Conservation (phyloP, 345 rosid genomes). For the Eucalyptus brandiana region DNA sequence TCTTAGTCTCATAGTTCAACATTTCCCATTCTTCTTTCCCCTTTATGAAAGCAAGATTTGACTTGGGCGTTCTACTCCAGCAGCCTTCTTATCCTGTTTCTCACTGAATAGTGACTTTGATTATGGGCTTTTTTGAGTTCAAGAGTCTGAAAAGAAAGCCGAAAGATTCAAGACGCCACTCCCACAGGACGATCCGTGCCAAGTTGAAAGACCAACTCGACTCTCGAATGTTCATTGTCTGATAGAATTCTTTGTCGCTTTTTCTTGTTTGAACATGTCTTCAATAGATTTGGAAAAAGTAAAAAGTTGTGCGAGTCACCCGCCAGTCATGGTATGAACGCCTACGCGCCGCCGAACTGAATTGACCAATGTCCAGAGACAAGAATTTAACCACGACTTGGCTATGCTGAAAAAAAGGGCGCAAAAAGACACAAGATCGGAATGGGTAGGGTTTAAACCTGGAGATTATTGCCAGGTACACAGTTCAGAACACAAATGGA, state of each 20-base stretch:
- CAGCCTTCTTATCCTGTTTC: neutral
- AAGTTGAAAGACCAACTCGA: neutral
- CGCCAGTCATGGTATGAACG: neutral
- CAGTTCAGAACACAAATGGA: neutral
- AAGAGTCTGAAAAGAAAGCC: neutral
- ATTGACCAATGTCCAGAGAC: neutral
- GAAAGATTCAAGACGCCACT: neutral
- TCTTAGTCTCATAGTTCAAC: neutral
- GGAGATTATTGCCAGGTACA: neutral
- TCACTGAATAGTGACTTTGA: neutral
- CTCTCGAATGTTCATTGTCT: neutral
- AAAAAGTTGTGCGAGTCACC: neutral
- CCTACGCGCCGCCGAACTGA: neutral
- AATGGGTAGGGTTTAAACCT: neutral
- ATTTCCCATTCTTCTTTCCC: neutral
- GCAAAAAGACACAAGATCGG: neutral
- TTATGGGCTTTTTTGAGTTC: neutral
- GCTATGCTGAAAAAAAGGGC: neutral
- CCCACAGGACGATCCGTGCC: neutral
- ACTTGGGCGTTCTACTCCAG: neutral
- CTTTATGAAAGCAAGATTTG: neutral
- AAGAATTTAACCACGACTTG: neutral
- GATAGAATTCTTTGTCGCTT: neutral
- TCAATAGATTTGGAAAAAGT: neutral
- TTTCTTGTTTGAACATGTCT: neutral